phyloP scores from a whole-genome alignment of 257 asterid species.

The Solanum dulcamara region DNA sequence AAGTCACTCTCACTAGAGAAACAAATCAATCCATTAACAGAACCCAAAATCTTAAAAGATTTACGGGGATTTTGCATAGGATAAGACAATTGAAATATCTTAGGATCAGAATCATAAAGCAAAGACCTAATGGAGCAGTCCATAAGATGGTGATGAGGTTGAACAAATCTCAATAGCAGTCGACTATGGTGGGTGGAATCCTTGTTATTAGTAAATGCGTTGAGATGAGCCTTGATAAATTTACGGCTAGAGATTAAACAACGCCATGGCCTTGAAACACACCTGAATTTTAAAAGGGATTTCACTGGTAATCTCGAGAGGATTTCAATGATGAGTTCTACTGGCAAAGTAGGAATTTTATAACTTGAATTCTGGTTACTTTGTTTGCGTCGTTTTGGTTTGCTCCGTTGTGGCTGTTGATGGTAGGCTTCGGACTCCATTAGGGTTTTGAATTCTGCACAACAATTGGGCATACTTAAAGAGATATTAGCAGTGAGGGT shows the following conservation, averaged over 20 bases:
- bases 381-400: too few species aligned
- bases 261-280: background rate
- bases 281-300: background rate
- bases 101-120: background rate
- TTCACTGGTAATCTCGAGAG: too few species aligned
- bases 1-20: slow-evolving; percentile 1
- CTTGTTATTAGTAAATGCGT: background rate
- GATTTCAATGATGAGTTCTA: too few species aligned
- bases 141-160: background rate
- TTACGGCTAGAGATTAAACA: background rate
- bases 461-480: too few species aligned
- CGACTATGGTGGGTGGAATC: background rate
- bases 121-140: background rate
- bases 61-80: background rate
- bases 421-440: too few species aligned
- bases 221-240: slow-evolving; percentile 15
- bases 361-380: too few species aligned
- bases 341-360: too few species aligned
- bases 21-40: slow-evolving; percentile 20
- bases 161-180: background rate
- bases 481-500: too few species aligned
- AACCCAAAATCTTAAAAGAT: slow-evolving; percentile 7
- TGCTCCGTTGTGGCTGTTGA: too few species aligned
- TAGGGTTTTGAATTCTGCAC: too few species aligned
- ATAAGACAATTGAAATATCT: background rate